A percentile compares a stretch with the other conserved stretches of the same genome.
Evolutionary conservation across 2,329 filamentous ascomycete genomes (phyloP).

Genomic region (Fusarium sp.): DNA sequence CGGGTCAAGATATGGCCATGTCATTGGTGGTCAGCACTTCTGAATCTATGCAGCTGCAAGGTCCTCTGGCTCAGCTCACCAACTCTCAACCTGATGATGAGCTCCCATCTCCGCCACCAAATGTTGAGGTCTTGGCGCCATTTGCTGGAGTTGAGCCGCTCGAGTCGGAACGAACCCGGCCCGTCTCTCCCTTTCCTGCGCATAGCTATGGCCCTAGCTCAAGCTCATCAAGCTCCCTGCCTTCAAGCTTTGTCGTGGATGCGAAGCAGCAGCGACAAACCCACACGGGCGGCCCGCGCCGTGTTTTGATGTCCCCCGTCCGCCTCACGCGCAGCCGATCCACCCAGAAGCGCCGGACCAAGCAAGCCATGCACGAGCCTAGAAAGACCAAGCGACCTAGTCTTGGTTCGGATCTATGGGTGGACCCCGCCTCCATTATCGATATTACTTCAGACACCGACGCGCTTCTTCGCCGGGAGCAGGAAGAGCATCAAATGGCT

Average conservation of each 20-base stretch:
- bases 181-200: constrained; percentile 64
- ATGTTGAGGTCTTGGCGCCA: constrained; percentile 3
- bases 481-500: constrained; percentile 25
- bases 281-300: constrained; percentile 59
- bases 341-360: constrained; percentile 63
- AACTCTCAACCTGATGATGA: constrained; percentile 49
- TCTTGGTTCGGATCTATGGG: constrained; percentile 63
- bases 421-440: constrained; percentile 51
- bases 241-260: constrained; percentile 48
- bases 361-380: constrained; percentile 56
- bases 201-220: constrained; percentile 70
- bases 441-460: constrained; percentile 34
- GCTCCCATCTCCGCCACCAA: constrained; percentile 33
- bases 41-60: constrained; percentile 69
- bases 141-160: constrained; percentile 33
- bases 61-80: constrained; percentile 67
- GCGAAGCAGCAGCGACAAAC: constrained; percentile 53
- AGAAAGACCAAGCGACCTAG: constrained; percentile 61
- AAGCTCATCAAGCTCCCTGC: constrained; percentile 62
- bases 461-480: constrained; percentile 49
- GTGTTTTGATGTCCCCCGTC: constrained; percentile 62
- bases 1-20: constrained; percentile 67
- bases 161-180: constrained; percentile 47
- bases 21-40: constrained; percentile 69
- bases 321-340: constrained; percentile 59